Evolutionary conservation across 225 moss, liverwort and hornwort genomes (phyloP).

Genomic region (Polytrichum formosum): DNA sequence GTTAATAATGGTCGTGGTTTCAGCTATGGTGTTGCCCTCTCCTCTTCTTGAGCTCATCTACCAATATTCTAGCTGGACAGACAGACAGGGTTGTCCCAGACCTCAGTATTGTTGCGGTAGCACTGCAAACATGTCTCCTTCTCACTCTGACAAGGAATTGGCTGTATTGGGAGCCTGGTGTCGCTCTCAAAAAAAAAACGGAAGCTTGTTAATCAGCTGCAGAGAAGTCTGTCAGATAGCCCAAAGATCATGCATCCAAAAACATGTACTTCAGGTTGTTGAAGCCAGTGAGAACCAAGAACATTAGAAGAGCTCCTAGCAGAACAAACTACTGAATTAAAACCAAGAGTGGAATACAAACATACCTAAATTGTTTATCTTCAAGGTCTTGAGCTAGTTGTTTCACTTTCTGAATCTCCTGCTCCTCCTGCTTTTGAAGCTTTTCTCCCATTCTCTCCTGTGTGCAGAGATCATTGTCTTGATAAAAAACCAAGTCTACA

Average conservation of each 20-base stretch:
- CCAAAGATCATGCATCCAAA: not conserved
- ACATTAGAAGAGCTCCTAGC: not conserved
- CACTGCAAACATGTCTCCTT: conserved; percentile 56
- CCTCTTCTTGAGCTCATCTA: too few relatives aligned
- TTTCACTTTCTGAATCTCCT: conserved; percentile 47
- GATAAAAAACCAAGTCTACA: not conserved
- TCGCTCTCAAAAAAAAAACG: not conserved
- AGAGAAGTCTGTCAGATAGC: not conserved
- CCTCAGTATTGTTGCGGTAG: conserved; percentile 49
- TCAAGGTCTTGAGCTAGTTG: conserved; percentile 53
- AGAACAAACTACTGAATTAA: not conserved
- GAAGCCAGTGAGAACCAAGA: too few relatives aligned
- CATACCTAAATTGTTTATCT: conserved; percentile 54
- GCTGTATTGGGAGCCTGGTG: conserved; percentile 46
- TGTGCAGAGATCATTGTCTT: not conserved
- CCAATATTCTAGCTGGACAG: not conserved
- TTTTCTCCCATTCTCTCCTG: conserved; percentile 55
- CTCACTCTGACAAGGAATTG: conserved; percentile 48
- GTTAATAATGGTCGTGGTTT: too few relatives aligned
- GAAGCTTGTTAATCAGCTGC: not conserved
- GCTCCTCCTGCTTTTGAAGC: conserved; percentile 37
- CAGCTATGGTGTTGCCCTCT: too few relatives aligned
- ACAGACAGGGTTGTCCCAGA: conserved; percentile 12
- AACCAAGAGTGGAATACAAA: not conserved
- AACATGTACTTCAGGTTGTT: too few relatives aligned